Base-by-base conservation (phyloP, 2,329 filamentous ascomycete genomes). In the Fusarium fracticaudum region DNA sequence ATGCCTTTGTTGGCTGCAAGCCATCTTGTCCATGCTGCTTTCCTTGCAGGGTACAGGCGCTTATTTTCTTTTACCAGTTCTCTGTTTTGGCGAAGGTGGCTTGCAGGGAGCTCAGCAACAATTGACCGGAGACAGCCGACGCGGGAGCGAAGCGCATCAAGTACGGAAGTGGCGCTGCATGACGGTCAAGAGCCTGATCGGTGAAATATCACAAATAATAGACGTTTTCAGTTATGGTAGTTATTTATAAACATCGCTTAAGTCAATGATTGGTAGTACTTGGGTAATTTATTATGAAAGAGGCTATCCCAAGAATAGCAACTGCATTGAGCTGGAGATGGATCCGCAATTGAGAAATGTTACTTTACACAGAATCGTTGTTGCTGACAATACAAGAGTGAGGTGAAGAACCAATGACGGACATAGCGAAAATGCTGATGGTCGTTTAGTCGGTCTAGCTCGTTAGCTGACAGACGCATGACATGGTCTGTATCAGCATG, bases 401-500 rank as follows among this genome's bases (percentile, higher is more conserved):
- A 26, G n/a, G 50, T 38, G 2, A 48, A 35, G 18, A 38, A 8
- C 67, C 66, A 70, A 47, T 70, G 20, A 59, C 31, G 50, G 51
- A 20, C 37, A 40, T 10, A 24, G 35, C 41, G 53, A 60, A 60
- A 20, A 40, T 60, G 60, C 33, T 71, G 59, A 59, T 35, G 47
- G 22, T 31, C 20, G 14, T 60, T 53, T 47, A 54, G 59, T 35
- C 20, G 37, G 35, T 60, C 53, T 70, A 66, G 60, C 47, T 65
- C 48, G 20, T 29, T 44, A 33, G 66, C 67, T 71, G 41, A 66
- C 67, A 44, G 60, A 50, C 45, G 14, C 48, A 66, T 70, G 53
- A 70, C 67, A 69, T 35, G 51, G 53, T 15, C 48, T 44, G 37
- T 48, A 50, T 70, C 47, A 60, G 45, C 57, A 69, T 74, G 43